These are phyloP conservation scores for Cystofilobasidium macerans DNA, from an alignment of 768 basidiomycete species.

Conservation along the genomic window DNA sequence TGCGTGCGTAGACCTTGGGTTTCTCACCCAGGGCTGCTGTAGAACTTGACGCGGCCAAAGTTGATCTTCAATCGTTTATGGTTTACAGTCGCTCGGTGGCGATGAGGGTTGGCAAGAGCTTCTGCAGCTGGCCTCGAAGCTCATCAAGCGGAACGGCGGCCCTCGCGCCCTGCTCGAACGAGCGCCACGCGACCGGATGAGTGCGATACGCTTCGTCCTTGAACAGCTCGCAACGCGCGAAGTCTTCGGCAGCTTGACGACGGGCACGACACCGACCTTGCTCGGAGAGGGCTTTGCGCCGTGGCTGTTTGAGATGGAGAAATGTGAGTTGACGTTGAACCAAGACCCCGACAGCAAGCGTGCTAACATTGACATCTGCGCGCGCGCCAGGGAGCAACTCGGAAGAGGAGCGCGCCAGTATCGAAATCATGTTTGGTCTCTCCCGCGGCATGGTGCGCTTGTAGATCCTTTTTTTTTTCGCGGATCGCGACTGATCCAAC, in stretches of 20 bases:
- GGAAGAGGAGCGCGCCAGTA: constrained; percentile 1
- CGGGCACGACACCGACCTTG: constrained; percentile 29
- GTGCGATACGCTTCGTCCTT: constrained; percentile 30
- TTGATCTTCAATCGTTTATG: background rate
- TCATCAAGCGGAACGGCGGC: constrained; percentile 31
- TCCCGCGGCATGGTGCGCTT: background rate
- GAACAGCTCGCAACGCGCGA: constrained; percentile 34
- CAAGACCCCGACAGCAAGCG: too few relatives aligned
- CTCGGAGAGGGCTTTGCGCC: constrained; percentile 28
- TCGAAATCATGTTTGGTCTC: constrained; percentile 6
- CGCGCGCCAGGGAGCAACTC: constrained; percentile 7
- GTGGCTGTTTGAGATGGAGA: constrained; percentile 24
- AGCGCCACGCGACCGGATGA: constrained; percentile 27
- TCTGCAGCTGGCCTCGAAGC: constrained; percentile 27
- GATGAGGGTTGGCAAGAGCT: constrained; percentile 34
- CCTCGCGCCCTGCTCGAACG: constrained; percentile 27
- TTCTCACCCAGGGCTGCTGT: background rate
- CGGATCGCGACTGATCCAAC: background rate
- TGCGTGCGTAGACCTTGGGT: constrained; percentile 27
- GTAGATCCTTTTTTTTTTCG: background rate
- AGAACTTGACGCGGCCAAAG: background rate
- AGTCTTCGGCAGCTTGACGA: constrained; percentile 34
- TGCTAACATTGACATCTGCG: too few relatives aligned
- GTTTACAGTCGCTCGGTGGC: constrained; percentile 30
- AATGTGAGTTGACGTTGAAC: too few relatives aligned